Evolutionary conservation across 1,284 basidiomycete genomes (phyloP), one percentile per base, ranked within the genome.

Genomic region (Tilletia setariae): DNA sequence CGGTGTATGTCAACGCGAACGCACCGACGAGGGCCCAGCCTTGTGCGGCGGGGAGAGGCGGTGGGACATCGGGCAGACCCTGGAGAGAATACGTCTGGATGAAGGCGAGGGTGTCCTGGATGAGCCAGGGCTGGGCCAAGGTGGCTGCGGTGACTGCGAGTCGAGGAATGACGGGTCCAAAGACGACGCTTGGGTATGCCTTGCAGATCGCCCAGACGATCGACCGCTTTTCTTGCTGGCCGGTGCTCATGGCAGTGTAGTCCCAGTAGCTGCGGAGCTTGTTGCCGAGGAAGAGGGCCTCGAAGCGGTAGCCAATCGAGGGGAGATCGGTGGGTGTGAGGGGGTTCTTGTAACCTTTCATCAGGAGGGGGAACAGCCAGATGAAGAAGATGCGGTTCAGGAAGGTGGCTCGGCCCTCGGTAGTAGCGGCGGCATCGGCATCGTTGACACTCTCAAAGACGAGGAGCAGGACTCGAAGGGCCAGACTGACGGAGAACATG

Each of bases 11-110:
- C 13, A 78, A 74, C 7, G 68, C 78, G 64, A 73, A 80, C 1
- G 78, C 78, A 8, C 76, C 78, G 1, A 75, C 78, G 13, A 80
- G 70, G 23, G 74, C 78, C 78, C 78, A 80, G 9, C 78, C 78
- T 28, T 76, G 72, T 23, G 67, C 73, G 8, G 71, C 68, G 11
- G 78, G 75, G 35, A 75, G 70, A 1, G 67, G 67, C 8, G 67
- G 44, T 40, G 70, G 21, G 32, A 70, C 69, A 35, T 49, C 67
- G 15, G 66, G 44, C 44, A 15, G 63, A 9, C 46, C n/a, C 6
- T 64, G 19, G 13, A 44, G 47, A 3, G 66, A 65, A 56, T 73
- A 76, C 1, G 70, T 71, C 64, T 78, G 72, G 16, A 76, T 74
- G 51, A 79, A 80, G 23, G 68, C 64, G 7, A 80, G 70, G 2